Evolutionary conservation across 176 grass and related monocot species (phyloP).

Genomic region (Zoysia japonica): DNA sequence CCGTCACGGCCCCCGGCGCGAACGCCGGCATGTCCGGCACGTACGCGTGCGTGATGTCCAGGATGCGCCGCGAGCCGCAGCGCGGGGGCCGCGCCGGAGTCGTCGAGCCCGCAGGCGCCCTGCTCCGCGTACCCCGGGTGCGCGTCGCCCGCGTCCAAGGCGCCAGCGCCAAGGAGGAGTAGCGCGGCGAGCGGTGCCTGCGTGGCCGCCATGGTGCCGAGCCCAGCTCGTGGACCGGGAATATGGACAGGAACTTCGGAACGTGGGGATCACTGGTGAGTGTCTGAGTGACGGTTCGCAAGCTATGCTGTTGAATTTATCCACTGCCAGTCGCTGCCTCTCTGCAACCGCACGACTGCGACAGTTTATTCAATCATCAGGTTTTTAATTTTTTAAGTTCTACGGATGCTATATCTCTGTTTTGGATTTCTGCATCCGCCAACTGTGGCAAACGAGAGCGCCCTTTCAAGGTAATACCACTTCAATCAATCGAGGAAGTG

Average conservation of each 20-base stretch:
- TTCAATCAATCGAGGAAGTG: no score
- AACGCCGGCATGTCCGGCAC: constrained; percentile 53
- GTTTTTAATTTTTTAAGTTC: no score
- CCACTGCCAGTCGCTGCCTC: no score
- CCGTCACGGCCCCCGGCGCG: constrained; percentile 26
- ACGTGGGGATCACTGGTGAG: background rate
- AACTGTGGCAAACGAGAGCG: no score
- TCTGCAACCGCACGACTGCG: no score
- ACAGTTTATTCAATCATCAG: no score
- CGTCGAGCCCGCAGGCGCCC: background rate
- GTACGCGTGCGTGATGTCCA: constrained; percentile 87
- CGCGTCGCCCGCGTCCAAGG: background rate
- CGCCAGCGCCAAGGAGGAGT: background rate
- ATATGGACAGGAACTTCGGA: background rate
- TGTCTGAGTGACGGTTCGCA: no score
- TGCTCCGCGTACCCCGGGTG: constrained; percentile 32
- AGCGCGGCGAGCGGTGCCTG: constrained; percentile 1
- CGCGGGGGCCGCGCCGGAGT: background rate
- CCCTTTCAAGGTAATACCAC: no score
- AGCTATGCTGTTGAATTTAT: no score
- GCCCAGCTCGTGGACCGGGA: background rate
- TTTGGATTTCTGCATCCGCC: no score
- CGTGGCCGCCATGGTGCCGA: background rate
- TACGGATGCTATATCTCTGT: no score
- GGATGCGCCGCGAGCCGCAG: constrained; percentile 44